A percentile compares a stretch with the other conserved stretches of the same genome.
These are phyloP conservation scores for Pleodorina starrii DNA, from an alignment of 139 green algal genomes.

Conservation along the genomic window DNA sequence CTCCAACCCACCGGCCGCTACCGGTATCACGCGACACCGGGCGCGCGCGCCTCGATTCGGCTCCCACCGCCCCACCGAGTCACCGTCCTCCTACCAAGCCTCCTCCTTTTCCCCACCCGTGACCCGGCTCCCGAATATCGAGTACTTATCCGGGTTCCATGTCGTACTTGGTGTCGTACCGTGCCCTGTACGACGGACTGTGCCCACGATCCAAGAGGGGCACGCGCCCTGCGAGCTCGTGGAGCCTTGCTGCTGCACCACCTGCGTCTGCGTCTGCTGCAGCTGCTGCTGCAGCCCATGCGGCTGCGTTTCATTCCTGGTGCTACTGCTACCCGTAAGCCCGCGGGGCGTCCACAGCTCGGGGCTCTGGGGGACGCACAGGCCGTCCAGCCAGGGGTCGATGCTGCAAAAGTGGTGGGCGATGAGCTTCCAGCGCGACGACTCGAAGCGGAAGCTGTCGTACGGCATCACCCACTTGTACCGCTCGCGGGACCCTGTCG, in stretches of 20 bases:
- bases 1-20: no score
- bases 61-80: no score
- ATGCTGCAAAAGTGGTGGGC: slow-evolving; percentile 60
- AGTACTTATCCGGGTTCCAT: not conserved
- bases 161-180: not conserved
- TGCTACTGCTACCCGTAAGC: no score
- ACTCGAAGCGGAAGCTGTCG: slow-evolving; percentile 54
- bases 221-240: not conserved
- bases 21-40: no score
- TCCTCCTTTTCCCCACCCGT: not conserved
- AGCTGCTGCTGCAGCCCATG: no score
- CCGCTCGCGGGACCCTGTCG: slow-evolving; percentile 55
- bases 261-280: not conserved
- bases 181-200: not conserved
- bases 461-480: slow-evolving; percentile 70
- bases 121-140: slow-evolving; percentile 4
- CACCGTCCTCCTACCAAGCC: not conserved
- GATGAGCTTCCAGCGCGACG: slow-evolving; percentile 51
- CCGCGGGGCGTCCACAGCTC: slow-evolving; percentile 39
- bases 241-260: not conserved
- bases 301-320: no score
- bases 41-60: no score
- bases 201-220: no score
- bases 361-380: slow-evolving; percentile 46
- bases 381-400: slow-evolving; percentile 63